Conservation (phyloP, 805 yeast genomes). For the Kodamaea leandrae region DNA sequence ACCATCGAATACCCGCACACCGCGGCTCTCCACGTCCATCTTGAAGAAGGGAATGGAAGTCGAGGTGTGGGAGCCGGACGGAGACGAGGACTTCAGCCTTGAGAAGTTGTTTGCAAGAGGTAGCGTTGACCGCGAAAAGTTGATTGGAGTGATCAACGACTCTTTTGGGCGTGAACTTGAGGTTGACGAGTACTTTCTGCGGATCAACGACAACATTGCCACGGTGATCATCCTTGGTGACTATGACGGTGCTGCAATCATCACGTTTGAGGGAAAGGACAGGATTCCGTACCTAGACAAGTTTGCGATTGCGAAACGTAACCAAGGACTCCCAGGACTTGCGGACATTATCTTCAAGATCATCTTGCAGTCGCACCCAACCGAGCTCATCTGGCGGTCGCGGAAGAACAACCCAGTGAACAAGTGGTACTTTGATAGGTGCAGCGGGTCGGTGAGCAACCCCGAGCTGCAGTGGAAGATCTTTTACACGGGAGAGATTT, state of each 20-base stretch:
- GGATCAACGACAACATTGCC: slow-evolving; percentile 68
- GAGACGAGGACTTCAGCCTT: slow-evolving; percentile 38
- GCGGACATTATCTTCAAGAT: slow-evolving; percentile 92
- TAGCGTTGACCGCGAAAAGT: slow-evolving; percentile 52
- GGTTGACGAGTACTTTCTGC: slow-evolving; percentile 57
- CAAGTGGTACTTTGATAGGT: slow-evolving; percentile 95
- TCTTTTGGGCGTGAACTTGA: slow-evolving; percentile 76
- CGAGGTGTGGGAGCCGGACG: slow-evolving; percentile 34
- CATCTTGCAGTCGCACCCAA: slow-evolving; percentile 63
- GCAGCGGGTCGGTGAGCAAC: slow-evolving; percentile 58
- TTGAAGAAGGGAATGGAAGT: slow-evolving; percentile 73
- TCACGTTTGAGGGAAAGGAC: slow-evolving; percentile 66
- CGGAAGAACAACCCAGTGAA: slow-evolving; percentile 84
- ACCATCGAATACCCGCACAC: slow-evolving; percentile 50
- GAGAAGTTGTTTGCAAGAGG: slow-evolving; percentile 33
- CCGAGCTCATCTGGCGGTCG: slow-evolving; percentile 88
- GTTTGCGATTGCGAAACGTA: slow-evolving; percentile 79
- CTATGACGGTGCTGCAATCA: slow-evolving; percentile 91
- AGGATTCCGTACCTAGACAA: slow-evolving; percentile 82
- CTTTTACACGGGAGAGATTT: slow-evolving; percentile 41
- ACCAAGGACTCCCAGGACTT: slow-evolving; percentile 90
- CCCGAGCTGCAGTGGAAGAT: slow-evolving; percentile 40
- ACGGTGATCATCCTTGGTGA: slow-evolving; percentile 85
- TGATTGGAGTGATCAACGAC: slow-evolving; percentile 65
- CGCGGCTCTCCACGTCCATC: slow-evolving; percentile 72